Evolutionary conservation across 108 stramenopile genomes (phyloP).

Genomic region (Nannochloropsis salina): DNA sequence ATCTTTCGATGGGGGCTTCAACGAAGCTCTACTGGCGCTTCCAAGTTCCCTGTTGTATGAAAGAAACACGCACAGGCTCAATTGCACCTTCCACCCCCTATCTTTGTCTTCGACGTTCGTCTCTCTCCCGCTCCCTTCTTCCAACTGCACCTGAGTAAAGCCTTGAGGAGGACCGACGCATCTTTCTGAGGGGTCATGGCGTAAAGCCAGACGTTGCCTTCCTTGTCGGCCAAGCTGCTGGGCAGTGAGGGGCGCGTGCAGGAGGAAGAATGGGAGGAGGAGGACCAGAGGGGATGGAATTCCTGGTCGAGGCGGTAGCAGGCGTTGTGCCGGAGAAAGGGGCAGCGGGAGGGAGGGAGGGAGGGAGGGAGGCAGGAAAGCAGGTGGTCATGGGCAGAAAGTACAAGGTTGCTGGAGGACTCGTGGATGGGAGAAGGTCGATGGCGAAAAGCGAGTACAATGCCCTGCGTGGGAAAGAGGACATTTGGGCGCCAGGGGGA

Average conservation of each 20-base stretch:
- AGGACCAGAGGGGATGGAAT: neutral
- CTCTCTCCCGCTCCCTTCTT: neutral
- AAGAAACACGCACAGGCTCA: neutral
- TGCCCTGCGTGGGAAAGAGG: neutral
- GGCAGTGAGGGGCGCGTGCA: neutral
- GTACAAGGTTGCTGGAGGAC: neutral
- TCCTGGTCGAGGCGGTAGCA: constrained; percentile 7
- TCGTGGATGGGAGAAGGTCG: neutral
- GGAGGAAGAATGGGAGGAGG: neutral
- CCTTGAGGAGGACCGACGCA: neutral
- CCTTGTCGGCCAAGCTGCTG: neutral
- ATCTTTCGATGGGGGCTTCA: neutral
- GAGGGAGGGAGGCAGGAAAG: neutral
- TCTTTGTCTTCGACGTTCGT: neutral
- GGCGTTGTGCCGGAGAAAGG: neutral
- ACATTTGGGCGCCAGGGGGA: neutral
- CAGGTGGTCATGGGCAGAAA: neutral
- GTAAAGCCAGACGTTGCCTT: neutral
- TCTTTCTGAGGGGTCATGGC: neutral
- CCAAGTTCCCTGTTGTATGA: neutral
- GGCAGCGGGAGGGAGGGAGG: neutral
- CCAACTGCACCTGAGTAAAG: neutral
- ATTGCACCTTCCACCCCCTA: neutral
- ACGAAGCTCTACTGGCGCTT: neutral
- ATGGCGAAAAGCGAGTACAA: neutral